Evolutionary conservation across 1,284 basidiomycete species (phyloP).

Genomic region (Sporisorium reilianum): DNA sequence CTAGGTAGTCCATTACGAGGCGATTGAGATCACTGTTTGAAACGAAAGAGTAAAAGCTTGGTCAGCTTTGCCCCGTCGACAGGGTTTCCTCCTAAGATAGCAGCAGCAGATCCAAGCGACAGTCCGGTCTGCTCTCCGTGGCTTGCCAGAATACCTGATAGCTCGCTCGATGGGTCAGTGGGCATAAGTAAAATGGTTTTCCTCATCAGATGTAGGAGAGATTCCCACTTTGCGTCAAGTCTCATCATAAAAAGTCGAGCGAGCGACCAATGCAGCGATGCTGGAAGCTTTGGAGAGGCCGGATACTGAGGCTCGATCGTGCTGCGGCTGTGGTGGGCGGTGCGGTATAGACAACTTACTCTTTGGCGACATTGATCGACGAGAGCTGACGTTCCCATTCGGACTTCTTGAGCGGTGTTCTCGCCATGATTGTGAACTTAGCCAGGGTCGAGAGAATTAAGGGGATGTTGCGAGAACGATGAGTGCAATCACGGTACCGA

Average conservation of each 20-base stretch:
- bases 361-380: conserved; percentile 71
- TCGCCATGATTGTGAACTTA: conserved; percentile 24
- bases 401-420: conserved; percentile 50
- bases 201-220: conserved; percentile 74
- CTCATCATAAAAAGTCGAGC: conserved; percentile 71
- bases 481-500: conserved; percentile 1
- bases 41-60: conserved; percentile 5
- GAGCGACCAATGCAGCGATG: conserved; percentile 10
- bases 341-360: conserved; percentile 70
- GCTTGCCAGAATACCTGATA: not conserved
- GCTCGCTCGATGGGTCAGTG: conserved; percentile 70
- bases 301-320: not conserved
- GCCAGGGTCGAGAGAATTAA: not conserved
- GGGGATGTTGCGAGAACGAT: not conserved
- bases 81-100: not conserved
- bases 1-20: conserved; percentile 97
- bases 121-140: not conserved
- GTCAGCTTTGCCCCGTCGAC: conserved; percentile 1
- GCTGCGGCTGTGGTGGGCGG: conserved; percentile 14
- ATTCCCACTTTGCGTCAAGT: conserved; percentile 74
- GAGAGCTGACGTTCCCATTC: conserved; percentile 72
- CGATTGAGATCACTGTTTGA: conserved; percentile 84
- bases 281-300: not conserved
- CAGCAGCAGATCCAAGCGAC: conserved; percentile 5
- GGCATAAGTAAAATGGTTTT: conserved; percentile 70